These are phyloP conservation scores for Talaromyces wortmannii DNA, from an alignment of 495 filamentous ascomycete genomes.

Conservation along the genomic window DNA sequence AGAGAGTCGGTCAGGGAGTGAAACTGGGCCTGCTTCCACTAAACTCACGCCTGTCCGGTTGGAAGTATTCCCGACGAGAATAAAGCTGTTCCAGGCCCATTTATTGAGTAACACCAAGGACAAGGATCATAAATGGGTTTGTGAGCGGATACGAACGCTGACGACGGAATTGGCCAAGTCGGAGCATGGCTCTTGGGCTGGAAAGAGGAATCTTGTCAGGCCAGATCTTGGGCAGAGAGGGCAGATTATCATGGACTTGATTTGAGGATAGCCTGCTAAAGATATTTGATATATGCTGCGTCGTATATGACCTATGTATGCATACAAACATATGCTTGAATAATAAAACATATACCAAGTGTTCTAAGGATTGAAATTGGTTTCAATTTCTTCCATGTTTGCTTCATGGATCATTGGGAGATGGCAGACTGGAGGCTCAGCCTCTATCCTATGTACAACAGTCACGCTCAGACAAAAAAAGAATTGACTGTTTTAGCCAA, in stretches of 20 bases:
- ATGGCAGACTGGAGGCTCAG: too few relatives aligned
- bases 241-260: conserved; percentile 21
- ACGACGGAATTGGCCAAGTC: conserved; percentile 15
- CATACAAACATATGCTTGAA: too few relatives aligned
- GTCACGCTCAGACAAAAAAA: not conserved
- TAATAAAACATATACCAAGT: too few relatives aligned
- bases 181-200: not conserved
- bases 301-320: too few relatives aligned
- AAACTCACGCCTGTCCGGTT: conserved; percentile 14
- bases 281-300: not conserved
- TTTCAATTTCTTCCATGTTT: too few relatives aligned
- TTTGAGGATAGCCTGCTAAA: not conserved
- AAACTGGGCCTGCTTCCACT: not conserved
- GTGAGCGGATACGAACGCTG: conserved; percentile 10
- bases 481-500: not conserved
- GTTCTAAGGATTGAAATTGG: too few relatives aligned
- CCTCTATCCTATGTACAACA: not conserved
- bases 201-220: not conserved
- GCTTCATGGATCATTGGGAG: too few relatives aligned
- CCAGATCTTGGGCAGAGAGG: conserved; percentile 13
- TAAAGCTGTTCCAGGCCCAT: conserved; percentile 18
- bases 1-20: not conserved
- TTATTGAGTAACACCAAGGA: conserved; percentile 10
- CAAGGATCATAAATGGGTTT: conserved; percentile 21
- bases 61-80: conserved; percentile 23